Conservation (phyloP, 129 eudicot genomes). For the Solidago caesia region DNA sequence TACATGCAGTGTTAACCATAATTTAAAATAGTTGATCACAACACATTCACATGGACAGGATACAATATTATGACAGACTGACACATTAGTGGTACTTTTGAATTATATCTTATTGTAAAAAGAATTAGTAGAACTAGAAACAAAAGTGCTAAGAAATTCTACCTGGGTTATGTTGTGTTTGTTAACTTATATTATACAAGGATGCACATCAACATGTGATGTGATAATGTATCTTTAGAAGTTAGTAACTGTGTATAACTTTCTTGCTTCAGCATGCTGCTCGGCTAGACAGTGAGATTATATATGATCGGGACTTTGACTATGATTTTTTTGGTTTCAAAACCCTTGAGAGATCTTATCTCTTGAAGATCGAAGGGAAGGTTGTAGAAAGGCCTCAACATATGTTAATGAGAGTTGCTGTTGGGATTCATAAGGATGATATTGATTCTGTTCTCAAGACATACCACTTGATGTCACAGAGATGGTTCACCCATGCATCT, state of each 20-base stretch:
- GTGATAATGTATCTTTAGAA: background rate
- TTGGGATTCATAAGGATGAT: conserved; percentile 87
- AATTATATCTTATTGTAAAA: background rate
- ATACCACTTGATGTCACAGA: conserved; percentile 90
- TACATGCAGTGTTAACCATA: background rate
- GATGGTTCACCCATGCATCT: conserved; percentile 99
- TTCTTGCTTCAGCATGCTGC: conserved; percentile 66
- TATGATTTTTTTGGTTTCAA: conserved; percentile 95
- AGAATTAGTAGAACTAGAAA: background rate
- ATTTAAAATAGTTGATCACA: background rate
- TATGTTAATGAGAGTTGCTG: conserved; percentile 96
- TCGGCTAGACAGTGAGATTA: conserved; percentile 86
- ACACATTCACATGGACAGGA: background rate
- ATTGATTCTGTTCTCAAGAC: conserved; percentile 79
- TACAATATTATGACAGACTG: background rate
- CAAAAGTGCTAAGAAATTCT: background rate
- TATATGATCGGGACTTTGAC: conserved; percentile 85
- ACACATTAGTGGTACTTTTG: background rate
- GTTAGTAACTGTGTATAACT: conserved; percentile 13
- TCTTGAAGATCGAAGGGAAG: conserved; percentile 68
- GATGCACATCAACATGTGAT: background rate
- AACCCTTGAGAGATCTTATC: conserved; percentile 95
- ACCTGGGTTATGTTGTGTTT: background rate
- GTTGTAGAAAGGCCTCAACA: conserved; percentile 98
- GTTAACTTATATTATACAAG: background rate